phyloP scores from a whole-genome alignment of 129 eudicot genomes.

The Daucus carota region DNA sequence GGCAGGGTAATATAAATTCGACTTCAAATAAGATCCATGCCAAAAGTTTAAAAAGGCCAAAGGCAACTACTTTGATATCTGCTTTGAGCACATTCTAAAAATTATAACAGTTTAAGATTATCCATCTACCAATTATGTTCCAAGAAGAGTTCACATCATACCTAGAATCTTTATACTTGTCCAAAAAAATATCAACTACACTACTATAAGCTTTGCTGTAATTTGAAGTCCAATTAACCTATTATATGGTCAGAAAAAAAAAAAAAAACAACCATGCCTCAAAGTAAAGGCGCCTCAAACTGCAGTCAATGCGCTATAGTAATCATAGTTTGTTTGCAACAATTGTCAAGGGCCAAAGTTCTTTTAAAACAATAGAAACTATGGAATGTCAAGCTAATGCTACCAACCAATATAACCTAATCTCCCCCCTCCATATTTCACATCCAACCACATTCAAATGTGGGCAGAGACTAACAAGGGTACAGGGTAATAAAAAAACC shows the following conservation, averaged over 20 bases:
- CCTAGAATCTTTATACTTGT: neutral
- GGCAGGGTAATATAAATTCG: too few relatives aligned
- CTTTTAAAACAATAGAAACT: neutral
- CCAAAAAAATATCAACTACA: neutral
- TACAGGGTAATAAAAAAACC: neutral
- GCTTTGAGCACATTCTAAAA: too few relatives aligned
- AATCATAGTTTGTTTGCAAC: neutral
- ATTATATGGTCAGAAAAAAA: too few relatives aligned
- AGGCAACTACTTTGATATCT: too few relatives aligned
- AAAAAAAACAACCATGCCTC: too few relatives aligned
- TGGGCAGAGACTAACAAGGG: neutral
- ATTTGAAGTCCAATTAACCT: neutral
- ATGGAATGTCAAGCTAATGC: slow-evolving; percentile 5
- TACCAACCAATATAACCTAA: slow-evolving; percentile 2
- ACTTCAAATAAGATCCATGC: too few relatives aligned
- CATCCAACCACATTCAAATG: neutral
- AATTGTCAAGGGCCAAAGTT: neutral
- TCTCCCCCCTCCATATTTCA: neutral
- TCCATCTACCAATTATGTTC: too few relatives aligned
- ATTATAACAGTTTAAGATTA: too few relatives aligned
- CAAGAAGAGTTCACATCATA: too few relatives aligned
- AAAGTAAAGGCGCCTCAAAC: neutral
- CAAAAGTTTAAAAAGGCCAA: too few relatives aligned
- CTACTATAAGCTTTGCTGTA: too few relatives aligned
- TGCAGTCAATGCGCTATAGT: neutral